Base-by-base conservation (phyloP, 2,329 filamentous ascomycete species). In the Aureobasidium namibiae region DNA sequence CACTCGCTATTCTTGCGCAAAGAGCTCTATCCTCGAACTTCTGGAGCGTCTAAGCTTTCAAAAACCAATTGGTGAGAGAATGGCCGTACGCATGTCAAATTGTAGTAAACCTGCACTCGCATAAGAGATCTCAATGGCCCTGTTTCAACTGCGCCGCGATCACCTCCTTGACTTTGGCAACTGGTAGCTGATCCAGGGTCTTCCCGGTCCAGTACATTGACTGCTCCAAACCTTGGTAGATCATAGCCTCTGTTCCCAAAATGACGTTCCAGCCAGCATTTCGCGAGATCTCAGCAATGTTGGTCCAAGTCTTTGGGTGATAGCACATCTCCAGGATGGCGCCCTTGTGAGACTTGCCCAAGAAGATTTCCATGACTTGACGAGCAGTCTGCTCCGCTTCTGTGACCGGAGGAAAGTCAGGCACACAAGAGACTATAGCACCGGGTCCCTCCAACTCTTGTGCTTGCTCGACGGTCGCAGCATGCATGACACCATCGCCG, bases 251-350 rank as follows among this genome's bases (percentile, higher is more conserved):
- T 0, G 87, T 90, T 0, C 88, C 88, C 6, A 89, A 70, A 24
- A 91, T 87, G 1, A 91, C 84, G 71, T 85, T 80, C 88, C 88
- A 91, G 0, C 85, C 85, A 10, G 78, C 76, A 2, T 74, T 72
- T 65, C 82, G 78, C 0, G 85, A 82, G 42, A 90, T 66, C 44
- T 78, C 79, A 1, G 82, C 83, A 50, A 90, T 81, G 64, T 81
- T 78, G 0, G 89, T 92, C 70, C 82, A 85, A 0, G 87, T 85
- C 2, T 78, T 71, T 0, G 89, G 89, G 69, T 91, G 89, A 70
- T 92, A 92, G 76, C 88, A 91, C 88, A 92, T 92, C 72, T 92
- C 88, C 61, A 92, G 70, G 60, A 92, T 82, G 7, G 83, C 83
- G 21, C 61, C 88, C 72, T 87, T 86, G 53, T 56, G 53, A 31